Evolutionary conservation across 805 yeast genomes (phyloP), one percentile per base, ranked within the genome.

Genomic region (Hyphopichia homilentoma): DNA sequence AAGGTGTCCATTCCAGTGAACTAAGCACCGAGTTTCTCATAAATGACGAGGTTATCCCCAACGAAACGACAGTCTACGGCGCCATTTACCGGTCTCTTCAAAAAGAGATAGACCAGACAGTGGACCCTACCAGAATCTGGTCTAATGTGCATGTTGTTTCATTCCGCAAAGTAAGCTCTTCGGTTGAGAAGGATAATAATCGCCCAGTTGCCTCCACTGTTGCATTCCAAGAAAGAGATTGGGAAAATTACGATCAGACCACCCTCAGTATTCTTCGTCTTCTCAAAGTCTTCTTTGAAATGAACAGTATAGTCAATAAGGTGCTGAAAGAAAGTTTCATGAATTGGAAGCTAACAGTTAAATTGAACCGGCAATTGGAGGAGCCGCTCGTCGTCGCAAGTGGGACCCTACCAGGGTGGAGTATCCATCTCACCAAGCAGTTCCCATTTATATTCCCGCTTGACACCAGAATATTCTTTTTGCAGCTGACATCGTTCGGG

Each of bases 401-500:
- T 52, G 93, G 90, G 0, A 74, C 84, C 2, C 53, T 90, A 25
- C 97, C 97, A 0, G 75, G 74, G 6, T 90, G 97, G 97, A 73
- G 82, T 14, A 73, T 84, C 21, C 72, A 75, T 37, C 60, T 87
- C n/a, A 79, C 95, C 0, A 70, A 81, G 33, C 70, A 75, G 13
- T 87, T 72, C 46, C 86, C 95, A 8, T 90, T 90, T 45, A 50
- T 90, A 27, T 86, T 86, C 49, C 96, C 97, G 0, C 61, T 90
- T 27, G 93, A 81, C 31, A 77, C 93, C 0, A 70, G 97, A 37
- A 67, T 84, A 26, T 73, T 79, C 41, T 87, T 85, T 47, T 57
- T 90, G 34, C 90, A 84, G 44, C 79, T 89, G 6, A 86, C 96
- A 0, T 88, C 97, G 0, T 89, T 84, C 62, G 97, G 97, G 0